Base-by-base conservation (phyloP, 768 basidiomycete species). In the Mycena belliarum region DNA sequence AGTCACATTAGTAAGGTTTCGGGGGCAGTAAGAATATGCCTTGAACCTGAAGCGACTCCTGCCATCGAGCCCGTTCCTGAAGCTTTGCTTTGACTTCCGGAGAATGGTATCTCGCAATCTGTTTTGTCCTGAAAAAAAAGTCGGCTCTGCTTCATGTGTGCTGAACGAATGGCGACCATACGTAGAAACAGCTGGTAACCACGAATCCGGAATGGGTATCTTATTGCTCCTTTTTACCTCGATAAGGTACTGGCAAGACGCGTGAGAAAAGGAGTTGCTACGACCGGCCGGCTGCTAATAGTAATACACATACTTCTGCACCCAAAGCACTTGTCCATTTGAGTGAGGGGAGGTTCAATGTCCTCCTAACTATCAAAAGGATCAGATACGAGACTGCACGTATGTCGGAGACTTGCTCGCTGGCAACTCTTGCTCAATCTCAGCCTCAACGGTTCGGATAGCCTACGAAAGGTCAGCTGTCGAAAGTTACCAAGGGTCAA, bases 351-450 rank as follows among this genome's bases (percentile, higher is more conserved):
- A 86, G 82, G 63, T 81, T 85, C 25, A 98, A 68, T 11, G 81
- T 63, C 68, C 86, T 91, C 18, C 94, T 81, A 47, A 93, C 89
- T 92, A 55, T 58, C 21, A 18, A 42, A 28, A 28, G n/a, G 28
- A 50, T 35, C 57, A 25, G 15, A 25, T 49, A n/a, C 18, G 44
- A 10, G 54, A 12, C 51, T n/a, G 23, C 15, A 41, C 46, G 18
- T 47, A 3, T 21, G 20, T 23, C n/a, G 50, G 20, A 33, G 6
- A 68, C 74, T 48, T 70, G 89, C 89, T 79, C 42, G 78, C 74
- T 60, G 82, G 86, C 29, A 98, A 74, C 69, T 96, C 88, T 33
- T 89, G 84, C 6, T 79, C 70, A 3, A 98, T 78, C 50, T 93
- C 90, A 7, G 78, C 76, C 66, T 92, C 89, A 29, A 88, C 79